These are phyloP conservation scores for Capsicum baccatum DNA, from an alignment of 257 asterid species.

Conservation along the genomic window DNA sequence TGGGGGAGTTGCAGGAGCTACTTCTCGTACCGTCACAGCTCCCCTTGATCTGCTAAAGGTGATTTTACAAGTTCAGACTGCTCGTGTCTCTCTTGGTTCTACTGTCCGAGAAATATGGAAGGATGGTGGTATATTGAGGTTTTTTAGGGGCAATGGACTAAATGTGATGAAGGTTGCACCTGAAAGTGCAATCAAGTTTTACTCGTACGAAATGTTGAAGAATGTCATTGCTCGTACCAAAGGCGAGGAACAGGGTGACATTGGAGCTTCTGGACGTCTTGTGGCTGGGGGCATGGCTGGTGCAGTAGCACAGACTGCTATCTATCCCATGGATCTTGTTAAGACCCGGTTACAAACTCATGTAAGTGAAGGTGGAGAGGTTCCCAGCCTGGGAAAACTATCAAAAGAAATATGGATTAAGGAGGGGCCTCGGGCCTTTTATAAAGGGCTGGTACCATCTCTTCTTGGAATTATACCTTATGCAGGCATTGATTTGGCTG, in stretches of 20 bases:
- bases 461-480: conserved; percentile 96
- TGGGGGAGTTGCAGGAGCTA: conserved; percentile 98
- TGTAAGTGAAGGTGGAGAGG: conserved; percentile 67
- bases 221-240: conserved; percentile 56
- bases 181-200: conserved; percentile 96
- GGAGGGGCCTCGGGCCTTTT: conserved; percentile 96
- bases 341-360: conserved; percentile 90
- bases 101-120: conserved; percentile 70
- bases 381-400: conserved; percentile 70
- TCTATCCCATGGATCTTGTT: conserved; percentile 98
- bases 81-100: conserved; percentile 64
- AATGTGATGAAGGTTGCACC: conserved; percentile 97
- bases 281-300: conserved; percentile 96
- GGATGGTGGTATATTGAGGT: conserved; percentile 72
- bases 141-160: conserved; percentile 91
- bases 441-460: conserved; percentile 89
- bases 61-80: conserved; percentile 85
- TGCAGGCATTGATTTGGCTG: conserved; percentile 92
- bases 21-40: conserved; percentile 95
- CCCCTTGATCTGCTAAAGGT: conserved; percentile 97
- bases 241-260: conserved; percentile 53
- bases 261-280: conserved; percentile 78
- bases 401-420: conserved; percentile 82
- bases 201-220: conserved; percentile 80
- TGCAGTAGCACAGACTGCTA: conserved; percentile 94